These are phyloP conservation scores for Pseudognaphalium luteoalbum DNA, from an alignment of 129 eudicot genomes.

Conservation along the genomic window DNA sequence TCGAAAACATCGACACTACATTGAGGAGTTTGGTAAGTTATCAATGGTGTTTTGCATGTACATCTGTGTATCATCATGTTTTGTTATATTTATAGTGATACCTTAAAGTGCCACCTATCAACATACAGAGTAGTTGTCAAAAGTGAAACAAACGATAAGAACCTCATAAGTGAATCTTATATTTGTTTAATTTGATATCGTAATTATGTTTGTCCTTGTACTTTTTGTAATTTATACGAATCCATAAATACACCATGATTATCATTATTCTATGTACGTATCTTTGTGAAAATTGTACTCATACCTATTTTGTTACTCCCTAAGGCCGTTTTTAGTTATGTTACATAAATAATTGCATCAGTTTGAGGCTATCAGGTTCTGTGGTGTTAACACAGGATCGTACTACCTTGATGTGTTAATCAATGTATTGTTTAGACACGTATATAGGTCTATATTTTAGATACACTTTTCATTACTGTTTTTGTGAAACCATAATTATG, in stretches of 20 bases:
- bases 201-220: constrained; percentile 11
- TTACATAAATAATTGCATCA: neutral
- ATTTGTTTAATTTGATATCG: neutral
- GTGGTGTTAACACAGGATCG: neutral
- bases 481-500: too few species aligned
- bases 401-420: neutral
- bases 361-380: neutral
- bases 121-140: constrained; percentile 5
- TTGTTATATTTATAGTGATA: constrained; percentile 26
- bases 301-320: too few species aligned
- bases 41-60: neutral
- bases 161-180: constrained; percentile 3
- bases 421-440: too few species aligned
- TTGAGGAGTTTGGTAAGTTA: constrained; percentile 9
- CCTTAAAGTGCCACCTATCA: constrained; percentile 14
- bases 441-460: too few species aligned
- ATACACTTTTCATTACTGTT: too few species aligned
- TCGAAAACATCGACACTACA: constrained; percentile 24
- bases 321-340: neutral
- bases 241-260: neutral
- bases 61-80: constrained; percentile 22
- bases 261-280: neutral
- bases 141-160: neutral
- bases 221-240: constrained; percentile 2
- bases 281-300: neutral